Evolutionary conservation across 1,284 basidiomycete genomes (phyloP).

Genomic region (Austropuccinia psidii): DNA sequence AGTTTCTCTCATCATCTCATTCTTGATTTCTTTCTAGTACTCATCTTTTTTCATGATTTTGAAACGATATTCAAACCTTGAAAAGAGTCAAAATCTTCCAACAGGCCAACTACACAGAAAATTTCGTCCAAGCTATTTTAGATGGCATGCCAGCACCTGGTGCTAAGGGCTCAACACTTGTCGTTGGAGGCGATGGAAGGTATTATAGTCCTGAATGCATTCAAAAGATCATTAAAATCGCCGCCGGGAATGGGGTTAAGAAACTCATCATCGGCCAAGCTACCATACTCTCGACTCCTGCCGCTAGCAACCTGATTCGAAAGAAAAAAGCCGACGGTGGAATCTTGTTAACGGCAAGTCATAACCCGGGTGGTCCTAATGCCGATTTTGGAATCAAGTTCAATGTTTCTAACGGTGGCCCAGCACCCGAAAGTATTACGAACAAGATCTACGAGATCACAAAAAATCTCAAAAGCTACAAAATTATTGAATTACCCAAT

Average conservation of each 20-base stretch:
- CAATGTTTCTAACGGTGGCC: constrained; percentile 93
- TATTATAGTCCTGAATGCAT: constrained; percentile 64
- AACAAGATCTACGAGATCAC: constrained; percentile 88
- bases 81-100: constrained; percentile 46
- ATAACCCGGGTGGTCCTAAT: constrained; percentile 96
- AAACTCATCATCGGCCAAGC: constrained; percentile 85
- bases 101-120: constrained; percentile 89
- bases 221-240: constrained; percentile 45
- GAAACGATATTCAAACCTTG: background rate
- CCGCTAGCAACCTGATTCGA: constrained; percentile 89
- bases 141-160: constrained; percentile 71
- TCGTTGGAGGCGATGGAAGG: constrained; percentile 94
- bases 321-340: constrained; percentile 94
- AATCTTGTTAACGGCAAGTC: constrained; percentile 92
- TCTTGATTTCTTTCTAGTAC: background rate
- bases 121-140: constrained; percentile 93
- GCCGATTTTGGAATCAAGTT: constrained; percentile 99
- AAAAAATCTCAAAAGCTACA: constrained; percentile 77
- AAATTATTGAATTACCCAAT: constrained; percentile 67
- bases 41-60: background rate
- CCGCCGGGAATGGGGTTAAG: constrained; percentile 57
- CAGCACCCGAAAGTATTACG: constrained; percentile 88
- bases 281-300: constrained; percentile 89
- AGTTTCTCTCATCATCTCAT: constrained; percentile 38
- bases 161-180: constrained; percentile 64